These are phyloP conservation scores for Phytopythium vexans DNA, from an alignment of 352 stramenopile genomes.

Conservation along the genomic window DNA sequence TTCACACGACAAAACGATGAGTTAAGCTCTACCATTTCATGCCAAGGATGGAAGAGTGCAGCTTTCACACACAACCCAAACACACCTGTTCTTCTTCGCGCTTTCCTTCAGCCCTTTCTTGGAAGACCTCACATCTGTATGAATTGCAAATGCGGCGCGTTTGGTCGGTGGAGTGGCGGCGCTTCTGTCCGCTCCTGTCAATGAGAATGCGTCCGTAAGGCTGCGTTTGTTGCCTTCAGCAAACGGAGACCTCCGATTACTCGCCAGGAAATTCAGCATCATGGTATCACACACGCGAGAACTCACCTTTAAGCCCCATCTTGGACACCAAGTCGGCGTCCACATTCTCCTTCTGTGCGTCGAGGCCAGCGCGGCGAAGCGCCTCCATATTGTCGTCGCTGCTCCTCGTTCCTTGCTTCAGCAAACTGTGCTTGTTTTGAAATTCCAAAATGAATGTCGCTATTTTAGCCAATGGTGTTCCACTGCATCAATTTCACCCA, in stretches of 20 bases:
- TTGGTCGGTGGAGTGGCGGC: constrained; percentile 19
- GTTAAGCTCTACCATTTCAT: neutral
- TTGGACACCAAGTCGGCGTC: constrained; percentile 32
- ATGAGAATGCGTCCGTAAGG: constrained; percentile 3
- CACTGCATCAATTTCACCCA: neutral
- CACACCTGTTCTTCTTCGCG: constrained; percentile 46
- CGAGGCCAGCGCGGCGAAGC: constrained; percentile 18
- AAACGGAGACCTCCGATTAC: no score
- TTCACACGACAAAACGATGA: constrained; percentile 10
- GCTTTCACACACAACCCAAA: no score
- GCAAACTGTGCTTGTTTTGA: constrained; percentile 17
- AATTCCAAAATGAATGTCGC: constrained; percentile 22
- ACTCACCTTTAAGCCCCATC: constrained; percentile 22
- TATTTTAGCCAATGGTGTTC: constrained; percentile 21
- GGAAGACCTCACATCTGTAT: constrained; percentile 37
- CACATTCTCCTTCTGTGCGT: constrained; percentile 77
- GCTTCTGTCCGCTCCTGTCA: neutral
- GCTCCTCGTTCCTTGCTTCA: constrained; percentile 3
- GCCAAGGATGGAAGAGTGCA: no score
- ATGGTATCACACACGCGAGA: neutral
- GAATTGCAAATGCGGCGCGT: constrained; percentile 28
- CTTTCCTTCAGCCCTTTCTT: constrained; percentile 33
- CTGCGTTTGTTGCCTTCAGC: constrained; percentile 2
- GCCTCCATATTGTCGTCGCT: constrained; percentile 38
- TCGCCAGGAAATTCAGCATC: no score